Conservation (phyloP, 805 yeast species). For the Kazachstania psychrophila region DNA sequence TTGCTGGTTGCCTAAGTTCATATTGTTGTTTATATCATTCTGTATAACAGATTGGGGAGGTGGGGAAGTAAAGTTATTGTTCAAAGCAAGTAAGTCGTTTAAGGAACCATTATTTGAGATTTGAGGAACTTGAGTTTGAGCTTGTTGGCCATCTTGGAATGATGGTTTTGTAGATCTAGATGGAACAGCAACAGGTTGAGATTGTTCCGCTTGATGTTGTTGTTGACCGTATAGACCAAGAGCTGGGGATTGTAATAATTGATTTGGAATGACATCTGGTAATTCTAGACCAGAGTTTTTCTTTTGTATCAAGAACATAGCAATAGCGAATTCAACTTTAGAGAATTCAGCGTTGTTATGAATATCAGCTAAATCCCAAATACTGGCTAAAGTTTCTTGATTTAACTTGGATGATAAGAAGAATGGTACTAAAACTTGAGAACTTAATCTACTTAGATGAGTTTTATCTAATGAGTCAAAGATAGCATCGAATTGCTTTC, state of each 20-base stretch:
- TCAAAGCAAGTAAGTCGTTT: slow-evolving; percentile 55
- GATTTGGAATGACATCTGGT: slow-evolving; percentile 70
- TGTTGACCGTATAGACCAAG: slow-evolving; percentile 18
- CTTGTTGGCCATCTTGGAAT: slow-evolving; percentile 14
- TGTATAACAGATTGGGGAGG: slow-evolving; percentile 7
- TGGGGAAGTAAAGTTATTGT: slow-evolving; percentile 44
- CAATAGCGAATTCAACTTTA: slow-evolving; percentile 78
- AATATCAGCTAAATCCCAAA: slow-evolving; percentile 93
- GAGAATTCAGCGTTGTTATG: slow-evolving; percentile 78
- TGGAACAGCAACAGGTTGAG: slow-evolving; percentile 26
- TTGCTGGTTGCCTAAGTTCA: neutral
- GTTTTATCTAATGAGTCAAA: slow-evolving; percentile 69
- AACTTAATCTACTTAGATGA: slow-evolving; percentile 52
- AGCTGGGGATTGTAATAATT: slow-evolving; percentile 38
- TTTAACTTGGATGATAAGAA: slow-evolving; percentile 78
- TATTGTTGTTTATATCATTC: slow-evolving; percentile 8
- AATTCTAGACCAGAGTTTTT: slow-evolving; percentile 66
- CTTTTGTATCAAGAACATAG: slow-evolving; percentile 86
- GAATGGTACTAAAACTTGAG: slow-evolving; percentile 79
- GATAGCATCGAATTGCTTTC: slow-evolving; percentile 67
- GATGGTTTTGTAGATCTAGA: slow-evolving; percentile 33
- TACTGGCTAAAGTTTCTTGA: slow-evolving; percentile 74
- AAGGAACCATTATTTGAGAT: slow-evolving; percentile 39
- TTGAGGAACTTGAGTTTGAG: slow-evolving; percentile 14
- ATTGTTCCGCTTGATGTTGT: slow-evolving; percentile 9